Base-by-base conservation (phyloP, 495 filamentous ascomycete species). In the Penicillium canescens region DNA sequence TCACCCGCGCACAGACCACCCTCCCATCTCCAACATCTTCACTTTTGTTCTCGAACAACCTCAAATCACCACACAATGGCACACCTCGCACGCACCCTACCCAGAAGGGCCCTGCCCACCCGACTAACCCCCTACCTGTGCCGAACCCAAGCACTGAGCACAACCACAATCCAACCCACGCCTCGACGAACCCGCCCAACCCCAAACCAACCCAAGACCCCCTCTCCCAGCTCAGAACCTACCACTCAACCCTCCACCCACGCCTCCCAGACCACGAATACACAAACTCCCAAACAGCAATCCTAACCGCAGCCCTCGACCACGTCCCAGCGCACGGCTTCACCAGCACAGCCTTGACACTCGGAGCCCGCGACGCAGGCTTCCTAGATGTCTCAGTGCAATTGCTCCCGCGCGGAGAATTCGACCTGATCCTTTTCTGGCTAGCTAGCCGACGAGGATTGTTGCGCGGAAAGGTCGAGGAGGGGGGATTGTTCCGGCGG, bases 261-360 rank as follows among this genome's bases (percentile, higher is more conserved):
- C 82, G 42, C 60, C 82, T 41, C 73, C 83, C 67, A 46, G 50
- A 64, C 37, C 72, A 75, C 54, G 64, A 70, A 59, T 96, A 92
- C 84, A 84, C 76, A 46, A 73, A 83, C 37, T 72, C 84, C 57
- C 90, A 96, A 78, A 72, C 75, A 13, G 75, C 83, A 50, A 93
- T 97, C 69, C 91, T 98, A 54, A 78, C 87, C 50, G 82, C 91
- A 6, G 84, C 92, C 23, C 82, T 92, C 62, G 49, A 60, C n/a
- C 89, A 94, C 70, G 86, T 97, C 37, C 91, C 91, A 41, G 51
- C 69, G 26, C 84, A 92, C 67, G 94, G 95, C 65, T 98, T 97
- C 80, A 87, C 89, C 3, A 59, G 65, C 26, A 71, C 80, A 8
- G 74, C 92, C 3, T 80, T 98, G 8, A 80, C 82, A 38, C 79